Evolutionary conservation across 352 stramenopile species (phyloP).

Genomic region (Phytopythium delawarense): DNA sequence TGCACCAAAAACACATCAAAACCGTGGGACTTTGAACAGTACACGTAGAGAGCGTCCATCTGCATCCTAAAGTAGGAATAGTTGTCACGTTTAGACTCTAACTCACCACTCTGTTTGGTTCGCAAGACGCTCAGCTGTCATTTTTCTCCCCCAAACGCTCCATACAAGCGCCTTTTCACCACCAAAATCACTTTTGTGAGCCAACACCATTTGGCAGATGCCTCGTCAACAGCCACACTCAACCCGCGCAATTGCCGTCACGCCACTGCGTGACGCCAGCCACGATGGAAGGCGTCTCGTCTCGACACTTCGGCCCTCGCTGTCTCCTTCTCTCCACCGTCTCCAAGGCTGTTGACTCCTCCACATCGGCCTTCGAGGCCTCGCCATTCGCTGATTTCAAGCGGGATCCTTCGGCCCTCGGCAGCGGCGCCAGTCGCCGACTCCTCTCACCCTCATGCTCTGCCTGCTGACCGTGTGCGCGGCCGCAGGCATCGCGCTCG

Average conservation of each 20-base stretch:
- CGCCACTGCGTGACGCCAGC: neutral
- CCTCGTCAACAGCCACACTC: neutral
- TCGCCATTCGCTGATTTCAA: constrained; percentile 2
- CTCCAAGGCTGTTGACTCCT: neutral
- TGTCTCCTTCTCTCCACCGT: neutral
- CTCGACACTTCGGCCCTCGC: no score
- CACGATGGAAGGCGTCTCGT: neutral
- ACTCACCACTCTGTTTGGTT: no score
- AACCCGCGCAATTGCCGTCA: neutral
- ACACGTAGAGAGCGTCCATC: neutral
- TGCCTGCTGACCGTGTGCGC: neutral
- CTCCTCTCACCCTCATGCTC: neutral
- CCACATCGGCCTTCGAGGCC: neutral
- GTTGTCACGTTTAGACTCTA: neutral
- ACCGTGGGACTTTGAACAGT: neutral
- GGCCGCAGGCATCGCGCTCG: neutral
- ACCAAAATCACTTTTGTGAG: no score
- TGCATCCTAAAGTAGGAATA: neutral
- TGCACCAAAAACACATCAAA: neutral
- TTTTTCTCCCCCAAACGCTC: neutral
- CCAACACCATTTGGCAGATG: neutral
- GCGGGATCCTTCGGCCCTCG: neutral
- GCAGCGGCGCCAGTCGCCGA: neutral
- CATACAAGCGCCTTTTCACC: neutral
- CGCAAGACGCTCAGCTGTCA: no score